A percentile compares a stretch with the other conserved stretches of the same genome.
phyloP scores from a whole-genome alignment of 108 stramenopile species.

The Cyclotella baltica region DNA sequence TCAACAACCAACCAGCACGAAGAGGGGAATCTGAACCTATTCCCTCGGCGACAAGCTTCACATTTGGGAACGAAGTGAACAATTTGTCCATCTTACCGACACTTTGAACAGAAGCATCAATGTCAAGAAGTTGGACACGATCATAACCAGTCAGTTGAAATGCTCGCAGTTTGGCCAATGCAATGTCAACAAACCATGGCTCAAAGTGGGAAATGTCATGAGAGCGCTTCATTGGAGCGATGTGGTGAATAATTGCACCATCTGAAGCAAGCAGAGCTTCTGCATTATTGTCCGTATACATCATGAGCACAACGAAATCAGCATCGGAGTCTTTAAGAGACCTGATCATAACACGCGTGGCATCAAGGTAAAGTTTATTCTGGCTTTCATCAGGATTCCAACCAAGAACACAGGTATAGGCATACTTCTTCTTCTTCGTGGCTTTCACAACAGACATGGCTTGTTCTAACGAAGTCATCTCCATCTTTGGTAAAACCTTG shows the following conservation, averaged over 20 bases:
- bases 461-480: neutral
- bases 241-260: neutral
- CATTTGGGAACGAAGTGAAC: neutral
- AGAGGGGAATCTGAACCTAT: conserved; percentile 23
- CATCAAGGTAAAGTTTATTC: conserved; percentile 17
- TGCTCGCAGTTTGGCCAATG: neutral
- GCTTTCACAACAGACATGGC: neutral
- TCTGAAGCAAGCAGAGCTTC: neutral
- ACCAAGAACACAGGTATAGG: conserved; percentile 9
- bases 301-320: too few relatives aligned
- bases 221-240: neutral
- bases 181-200: conserved; percentile 8
- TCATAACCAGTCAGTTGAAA: conserved; percentile 15
- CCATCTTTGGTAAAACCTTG: neutral
- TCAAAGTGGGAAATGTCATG: neutral
- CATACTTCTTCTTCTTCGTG: neutral
- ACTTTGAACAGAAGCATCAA: conserved; percentile 8
- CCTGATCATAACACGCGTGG: conserved; percentile 5
- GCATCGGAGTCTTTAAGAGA: conserved; percentile 1
- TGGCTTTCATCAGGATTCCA: conserved; percentile 15
- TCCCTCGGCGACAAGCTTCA: conserved; percentile 18
- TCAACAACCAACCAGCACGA: conserved; percentile 30
- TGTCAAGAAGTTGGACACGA: conserved; percentile 16
- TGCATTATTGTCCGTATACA: neutral
- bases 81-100: neutral